A percentile compares a stretch with the other conserved stretches of the same genome.
Evolutionary conservation across 768 basidiomycete species (phyloP).

Genomic region (Psilocybe subaeruginosa): DNA sequence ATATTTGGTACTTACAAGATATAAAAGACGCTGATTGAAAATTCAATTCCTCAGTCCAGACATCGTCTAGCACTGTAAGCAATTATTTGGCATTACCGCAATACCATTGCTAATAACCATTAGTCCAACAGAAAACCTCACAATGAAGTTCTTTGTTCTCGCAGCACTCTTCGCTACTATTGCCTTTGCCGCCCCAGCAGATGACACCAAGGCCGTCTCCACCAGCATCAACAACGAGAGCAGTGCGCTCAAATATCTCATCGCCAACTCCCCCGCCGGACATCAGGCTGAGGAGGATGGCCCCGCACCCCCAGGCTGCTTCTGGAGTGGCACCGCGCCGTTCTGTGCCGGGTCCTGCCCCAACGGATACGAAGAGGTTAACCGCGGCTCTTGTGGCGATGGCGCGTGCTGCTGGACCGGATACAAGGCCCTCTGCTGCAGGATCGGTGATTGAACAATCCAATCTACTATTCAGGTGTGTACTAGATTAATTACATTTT

Average conservation of each 20-base stretch:
- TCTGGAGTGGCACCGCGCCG: slow-evolving; percentile 11
- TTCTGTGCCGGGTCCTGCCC: slow-evolving; percentile 9
- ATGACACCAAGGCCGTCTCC: neutral
- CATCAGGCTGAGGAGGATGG: slow-evolving; percentile 6
- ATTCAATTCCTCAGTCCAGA: too few relatives aligned
- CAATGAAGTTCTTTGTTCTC: neutral
- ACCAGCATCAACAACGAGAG: slow-evolving; percentile 1
- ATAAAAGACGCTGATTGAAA: too few relatives aligned
- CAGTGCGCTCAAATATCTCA: slow-evolving; percentile 5
- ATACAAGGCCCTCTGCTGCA: slow-evolving; percentile 12
- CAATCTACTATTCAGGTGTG: too few relatives aligned
- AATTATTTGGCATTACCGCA: neutral
- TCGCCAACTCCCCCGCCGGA: slow-evolving; percentile 8
- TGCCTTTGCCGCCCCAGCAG: neutral
- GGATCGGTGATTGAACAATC: too few relatives aligned
- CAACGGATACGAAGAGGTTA: neutral
- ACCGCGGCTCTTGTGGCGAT: slow-evolving; percentile 4
- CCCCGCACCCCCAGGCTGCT: slow-evolving; percentile 8
- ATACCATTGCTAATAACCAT: too few relatives aligned
- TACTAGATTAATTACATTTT: too few relatives aligned
- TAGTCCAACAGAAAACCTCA: too few relatives aligned
- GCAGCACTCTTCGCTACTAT: neutral
- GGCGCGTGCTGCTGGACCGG: slow-evolving; percentile 11
- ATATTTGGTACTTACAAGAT: too few relatives aligned
- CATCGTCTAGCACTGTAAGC: slow-evolving; percentile 3